Evolutionary conservation across 306 rosid genomes (phyloP).

Genomic region (Corylus americana): DNA sequence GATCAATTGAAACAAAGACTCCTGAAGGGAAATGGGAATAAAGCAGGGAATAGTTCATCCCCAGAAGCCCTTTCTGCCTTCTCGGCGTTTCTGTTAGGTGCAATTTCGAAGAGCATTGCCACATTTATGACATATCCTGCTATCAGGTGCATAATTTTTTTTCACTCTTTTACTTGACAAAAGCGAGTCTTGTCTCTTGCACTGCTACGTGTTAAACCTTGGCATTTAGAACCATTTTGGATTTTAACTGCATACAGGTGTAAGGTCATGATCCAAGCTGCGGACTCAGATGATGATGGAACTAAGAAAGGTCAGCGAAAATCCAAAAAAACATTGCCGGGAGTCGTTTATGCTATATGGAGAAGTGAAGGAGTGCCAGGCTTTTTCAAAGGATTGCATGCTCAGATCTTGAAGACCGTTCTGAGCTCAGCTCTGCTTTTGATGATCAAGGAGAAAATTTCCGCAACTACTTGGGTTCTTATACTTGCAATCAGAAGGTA

Average conservation of each 20-base stretch:
- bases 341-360: conserved; percentile 68
- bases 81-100: conserved; percentile 80
- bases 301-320: conserved; percentile 35
- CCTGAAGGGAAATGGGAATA: conserved; percentile 44
- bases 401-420: conserved; percentile 96
- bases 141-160: conserved; percentile 63
- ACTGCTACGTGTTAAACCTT: background rate
- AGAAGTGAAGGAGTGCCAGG: conserved; percentile 82
- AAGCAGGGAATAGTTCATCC: conserved; percentile 46
- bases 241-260: conserved; percentile 56
- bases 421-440: conserved; percentile 92
- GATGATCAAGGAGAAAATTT: conserved; percentile 98
- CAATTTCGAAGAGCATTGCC: conserved; percentile 83
- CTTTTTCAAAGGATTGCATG: conserved; percentile 90
- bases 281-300: conserved; percentile 52
- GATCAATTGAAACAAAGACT: conserved; percentile 85
- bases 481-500: conserved; percentile 75
- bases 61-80: conserved; percentile 80
- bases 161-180: conserved; percentile 17
- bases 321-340: conserved; percentile 54
- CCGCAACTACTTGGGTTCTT: conserved; percentile 84
- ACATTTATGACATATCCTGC: conserved; percentile 93
- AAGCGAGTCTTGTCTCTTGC: background rate
- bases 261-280: conserved; percentile 98
- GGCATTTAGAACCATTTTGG: conserved; percentile 22